Percentiles rank a stretch among this genome's conserved stretches.
Conservation (phyloP, 805 yeast species). For the Candida khao-thaluensis region DNA sequence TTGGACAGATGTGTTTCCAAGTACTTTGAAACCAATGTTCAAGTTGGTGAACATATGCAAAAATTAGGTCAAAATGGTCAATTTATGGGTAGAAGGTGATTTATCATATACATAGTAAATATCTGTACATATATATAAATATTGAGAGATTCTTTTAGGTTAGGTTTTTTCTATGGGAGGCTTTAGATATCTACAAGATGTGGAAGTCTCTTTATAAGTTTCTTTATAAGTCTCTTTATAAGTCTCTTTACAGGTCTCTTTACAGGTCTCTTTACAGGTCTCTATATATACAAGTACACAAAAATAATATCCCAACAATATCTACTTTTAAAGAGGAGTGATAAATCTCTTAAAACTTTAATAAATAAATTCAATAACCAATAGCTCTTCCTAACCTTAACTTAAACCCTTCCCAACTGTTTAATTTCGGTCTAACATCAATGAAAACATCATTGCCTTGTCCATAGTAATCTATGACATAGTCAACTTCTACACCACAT, state of each 20-base stretch:
- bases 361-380: too few relatives aligned
- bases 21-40: constrained; percentile 90
- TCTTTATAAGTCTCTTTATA: too few relatives aligned
- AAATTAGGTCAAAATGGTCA: constrained; percentile 47
- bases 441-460: constrained; percentile 61
- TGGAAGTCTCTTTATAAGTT: too few relatives aligned
- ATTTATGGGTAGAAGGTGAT: constrained; percentile 37
- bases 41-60: constrained; percentile 79
- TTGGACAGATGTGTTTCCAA: constrained; percentile 95
- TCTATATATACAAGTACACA: too few relatives aligned
- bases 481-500: constrained; percentile 80
- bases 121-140: constrained; percentile 13
- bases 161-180: too few relatives aligned
- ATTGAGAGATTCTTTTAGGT: too few relatives aligned
- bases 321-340: too few relatives aligned
- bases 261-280: too few relatives aligned
- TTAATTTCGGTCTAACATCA: constrained; percentile 91
- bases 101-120: not conserved
- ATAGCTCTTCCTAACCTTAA: constrained; percentile 61
- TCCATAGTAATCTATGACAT: constrained; percentile 88
- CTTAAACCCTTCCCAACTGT: constrained; percentile 75
- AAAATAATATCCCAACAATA: too few relatives aligned
- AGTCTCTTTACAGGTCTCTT: too few relatives aligned
- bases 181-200: too few relatives aligned
- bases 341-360: too few relatives aligned